Evolutionary conservation across 805 yeast species (phyloP), one percentile per base, ranked within the genome.

Genomic region (Candida ulmi): DNA sequence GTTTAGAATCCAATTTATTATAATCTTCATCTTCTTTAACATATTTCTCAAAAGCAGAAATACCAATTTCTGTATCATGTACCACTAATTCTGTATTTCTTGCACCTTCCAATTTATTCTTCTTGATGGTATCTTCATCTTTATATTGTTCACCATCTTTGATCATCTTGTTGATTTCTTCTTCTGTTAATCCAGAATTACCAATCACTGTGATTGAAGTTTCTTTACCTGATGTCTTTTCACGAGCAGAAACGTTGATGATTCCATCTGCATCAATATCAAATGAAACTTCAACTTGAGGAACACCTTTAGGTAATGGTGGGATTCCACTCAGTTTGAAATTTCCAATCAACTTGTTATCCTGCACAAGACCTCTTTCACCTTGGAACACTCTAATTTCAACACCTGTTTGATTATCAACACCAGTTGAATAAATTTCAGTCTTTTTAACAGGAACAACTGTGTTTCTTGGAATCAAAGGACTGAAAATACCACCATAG

Each of bases 61-160:
- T 68, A 9, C 96, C 91, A 63, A 74, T 74, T 63, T 88, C 96
- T 37, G 95, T 88, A 62, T 93, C 99, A 54, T 83, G 81, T 51
- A 88, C 77, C 37, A 83, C 71, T 52, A 83, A 78, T 48, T 83
- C 95, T 19, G 88, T 85, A 57, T 80, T 74, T 57, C 83, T 82
- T 30, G 91, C 87, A 55, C 77, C 80, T 56, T 84, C 88, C 45
- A 80, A 71, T 41, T 79, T 70, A 50, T 74, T 77, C 52, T 75
- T 77, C 54, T 74, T 65, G 35, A 72, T 66, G 37, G 73, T 75
- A 60, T 84, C 95, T 40, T 59, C 63, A 39, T 74, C 76, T 48
- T 76, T 76, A 65, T 75, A 77, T 39, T 68, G 68, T 47, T 76
- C 77, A 43, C 88, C 88, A 49, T 82, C 88, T 42, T 72, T 68